Base-by-base conservation (phyloP, 306 rosid genomes). In the Albizia julibrissin region DNA sequence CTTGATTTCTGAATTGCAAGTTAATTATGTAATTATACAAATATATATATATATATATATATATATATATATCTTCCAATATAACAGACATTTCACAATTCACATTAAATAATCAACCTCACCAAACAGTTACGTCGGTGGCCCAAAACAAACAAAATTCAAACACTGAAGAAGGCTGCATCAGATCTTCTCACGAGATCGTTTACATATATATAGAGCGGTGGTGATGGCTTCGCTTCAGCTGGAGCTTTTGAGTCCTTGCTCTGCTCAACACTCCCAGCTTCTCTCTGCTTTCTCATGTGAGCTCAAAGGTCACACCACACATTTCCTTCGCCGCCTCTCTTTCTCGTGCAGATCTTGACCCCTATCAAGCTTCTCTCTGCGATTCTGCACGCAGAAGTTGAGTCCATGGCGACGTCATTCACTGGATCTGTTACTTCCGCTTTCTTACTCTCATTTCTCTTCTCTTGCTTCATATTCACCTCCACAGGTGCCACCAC, bases 401-500 rank as follows among this genome's bases (percentile, higher is more conserved):
- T 95, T 95, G 89, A 84, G 82, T 76, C 65, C n/a, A 82, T 43
- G 47, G 74, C 85, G 84, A 52, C 54, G 16, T 77, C 84, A 54
- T 54, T 83, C 59, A 74, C 72, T 78, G 91, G 90, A 88, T 92
- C 92, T 85, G 75, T 91, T 69, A 77, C 86, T 72, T 71, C 78
- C 3, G 33, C 86, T 80, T 8, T 89, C 77, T 62, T 90, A 47
- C 87, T 93, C 26, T 26, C 89, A 33, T 74, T 93, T 1, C 65
- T 92, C 69, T 78, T 92, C 19, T 87, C 88, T 50, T 87, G 85
- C 89, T 86, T 80, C 87, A 76, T 86, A 84, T 95, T 93, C 81
- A 92, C 90, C 91, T 83, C 91, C 47, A 93, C 91, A 56, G 99
- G 99, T 95, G 69, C 44, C 37, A 21, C 2, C 16, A 37, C 64